Evolutionary conservation across 345 rosid species (phyloP).

Genomic region (Stellera chamaejasme): DNA sequence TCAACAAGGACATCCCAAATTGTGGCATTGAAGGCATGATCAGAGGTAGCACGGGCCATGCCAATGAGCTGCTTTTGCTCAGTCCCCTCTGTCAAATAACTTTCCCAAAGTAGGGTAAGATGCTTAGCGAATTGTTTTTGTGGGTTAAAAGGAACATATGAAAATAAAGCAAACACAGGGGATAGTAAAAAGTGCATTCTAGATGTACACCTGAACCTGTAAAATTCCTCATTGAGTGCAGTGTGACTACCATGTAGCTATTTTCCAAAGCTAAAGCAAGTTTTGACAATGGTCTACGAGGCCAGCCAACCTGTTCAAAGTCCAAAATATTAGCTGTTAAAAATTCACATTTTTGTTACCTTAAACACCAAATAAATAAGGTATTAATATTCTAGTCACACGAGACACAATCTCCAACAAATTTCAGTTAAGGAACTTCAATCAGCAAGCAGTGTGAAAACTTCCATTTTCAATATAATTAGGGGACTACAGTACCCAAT

Average conservation of each 20-base stretch:
- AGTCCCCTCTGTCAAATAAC: conserved; percentile 88
- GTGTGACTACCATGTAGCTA: conserved; percentile 89
- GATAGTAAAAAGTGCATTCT: background rate
- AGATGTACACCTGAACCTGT: conserved; percentile 53
- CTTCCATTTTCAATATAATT: background rate
- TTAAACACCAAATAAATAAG: background rate
- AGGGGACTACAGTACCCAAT: conserved; percentile 2
- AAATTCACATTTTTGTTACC: background rate
- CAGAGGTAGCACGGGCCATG: conserved; percentile 98
- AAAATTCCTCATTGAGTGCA: conserved; percentile 58
- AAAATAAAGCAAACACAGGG: background rate
- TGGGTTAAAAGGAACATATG: conserved; percentile 13
- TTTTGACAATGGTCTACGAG: conserved; percentile 79
- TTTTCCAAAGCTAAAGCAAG: conserved; percentile 84
- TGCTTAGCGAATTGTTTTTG: conserved; percentile 49
- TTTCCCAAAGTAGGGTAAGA: conserved; percentile 89
- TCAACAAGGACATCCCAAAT: conserved; percentile 99
- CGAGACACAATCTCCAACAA: background rate
- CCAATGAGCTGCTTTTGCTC: conserved; percentile 72
- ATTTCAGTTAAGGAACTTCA: no score
- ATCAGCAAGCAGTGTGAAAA: no score
- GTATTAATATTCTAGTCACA: background rate
- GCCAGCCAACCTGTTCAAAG: conserved; percentile 85
- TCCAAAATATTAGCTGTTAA: no score
- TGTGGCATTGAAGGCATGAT: conserved; percentile 96